Evolutionary conservation across 805 yeast genomes (phyloP).

Genomic region (Kodamaea jinghongensis): DNA sequence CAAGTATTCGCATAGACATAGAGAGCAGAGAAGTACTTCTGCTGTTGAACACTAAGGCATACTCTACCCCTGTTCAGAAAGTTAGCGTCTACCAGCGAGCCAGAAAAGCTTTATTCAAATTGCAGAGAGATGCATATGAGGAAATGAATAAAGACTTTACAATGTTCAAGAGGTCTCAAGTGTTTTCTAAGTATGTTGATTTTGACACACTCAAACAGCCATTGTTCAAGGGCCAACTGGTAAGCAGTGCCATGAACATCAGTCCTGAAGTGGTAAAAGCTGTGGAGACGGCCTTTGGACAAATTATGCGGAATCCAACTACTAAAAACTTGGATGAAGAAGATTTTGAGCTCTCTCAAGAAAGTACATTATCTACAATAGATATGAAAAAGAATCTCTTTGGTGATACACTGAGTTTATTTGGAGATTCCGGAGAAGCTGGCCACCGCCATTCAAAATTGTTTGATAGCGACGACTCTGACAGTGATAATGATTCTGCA

Average conservation of each 20-base stretch:
- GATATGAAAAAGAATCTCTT: conserved; percentile 16
- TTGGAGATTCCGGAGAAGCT: conserved; percentile 18
- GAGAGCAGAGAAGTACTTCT: conserved; percentile 9
- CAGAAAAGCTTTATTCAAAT: conserved; percentile 53
- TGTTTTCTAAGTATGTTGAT: conserved; percentile 40
- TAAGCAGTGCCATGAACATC: not conserved
- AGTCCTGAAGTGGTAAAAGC: conserved; percentile 53
- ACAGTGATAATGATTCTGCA: conserved; percentile 31
- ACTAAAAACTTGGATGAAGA: conserved; percentile 3
- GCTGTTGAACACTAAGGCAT: conserved; percentile 3
- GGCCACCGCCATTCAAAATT: conserved; percentile 23
- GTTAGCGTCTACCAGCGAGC: conserved; percentile 46
- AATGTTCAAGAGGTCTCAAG: conserved; percentile 57
- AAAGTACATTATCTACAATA: conserved; percentile 8
- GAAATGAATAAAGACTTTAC: conserved; percentile 54
- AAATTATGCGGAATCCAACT: conserved; percentile 43
- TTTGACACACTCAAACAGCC: conserved; percentile 4
- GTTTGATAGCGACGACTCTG: conserved; percentile 38
- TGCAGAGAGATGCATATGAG: conserved; percentile 54
- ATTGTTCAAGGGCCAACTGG: not conserved
- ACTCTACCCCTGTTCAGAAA: not conserved
- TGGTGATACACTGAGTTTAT: conserved; percentile 31
- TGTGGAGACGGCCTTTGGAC: conserved; percentile 64
- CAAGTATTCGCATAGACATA: conserved; percentile 5
- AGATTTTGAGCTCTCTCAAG: not conserved